Percentiles rank a stretch among this genome's conserved stretches.
These are phyloP conservation scores for Omphalea diandra DNA, from an alignment of 441 rosid species.

Conservation along the genomic window DNA sequence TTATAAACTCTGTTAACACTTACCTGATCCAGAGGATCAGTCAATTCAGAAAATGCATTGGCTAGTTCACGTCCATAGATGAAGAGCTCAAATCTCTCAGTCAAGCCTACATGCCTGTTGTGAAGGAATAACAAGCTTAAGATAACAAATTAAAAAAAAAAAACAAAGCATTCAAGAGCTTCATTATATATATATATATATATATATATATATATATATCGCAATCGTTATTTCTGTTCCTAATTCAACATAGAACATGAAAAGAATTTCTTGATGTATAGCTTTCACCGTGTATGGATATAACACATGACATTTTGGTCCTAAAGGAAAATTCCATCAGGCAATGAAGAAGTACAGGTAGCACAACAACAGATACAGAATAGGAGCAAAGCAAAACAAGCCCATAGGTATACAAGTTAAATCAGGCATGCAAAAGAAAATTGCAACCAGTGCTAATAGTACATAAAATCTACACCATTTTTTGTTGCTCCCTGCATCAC, in stretches of 20 bases:
- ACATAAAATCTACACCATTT: not conserved
- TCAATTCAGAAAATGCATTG: slow-evolving; percentile 92
- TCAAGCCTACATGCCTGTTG: slow-evolving; percentile 59
- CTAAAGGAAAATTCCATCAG: not conserved
- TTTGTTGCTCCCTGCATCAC: not conserved
- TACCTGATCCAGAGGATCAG: slow-evolving; percentile 97
- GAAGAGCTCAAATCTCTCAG: slow-evolving; percentile 96
- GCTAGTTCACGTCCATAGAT: slow-evolving; percentile 95
- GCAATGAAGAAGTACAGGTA: not conserved
- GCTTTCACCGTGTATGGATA: not conserved
- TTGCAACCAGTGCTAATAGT: not conserved
- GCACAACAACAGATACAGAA: not conserved
- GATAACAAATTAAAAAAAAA: not conserved
- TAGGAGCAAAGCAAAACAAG: no score
- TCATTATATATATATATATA: not conserved
- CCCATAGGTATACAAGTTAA: not conserved
- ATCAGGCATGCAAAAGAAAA: not conserved
- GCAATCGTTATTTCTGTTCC: not conserved
- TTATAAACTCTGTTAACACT: not conserved
- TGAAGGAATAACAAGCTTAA: slow-evolving; percentile 13
- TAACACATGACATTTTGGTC: not conserved
- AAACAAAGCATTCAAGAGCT: slow-evolving; percentile 1
- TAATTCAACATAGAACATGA: not conserved
- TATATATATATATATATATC: not conserved
- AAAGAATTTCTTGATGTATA: not conserved